phyloP scores from a whole-genome alignment of 768 basidiomycete genomes.

The Obba rivulosa region DNA sequence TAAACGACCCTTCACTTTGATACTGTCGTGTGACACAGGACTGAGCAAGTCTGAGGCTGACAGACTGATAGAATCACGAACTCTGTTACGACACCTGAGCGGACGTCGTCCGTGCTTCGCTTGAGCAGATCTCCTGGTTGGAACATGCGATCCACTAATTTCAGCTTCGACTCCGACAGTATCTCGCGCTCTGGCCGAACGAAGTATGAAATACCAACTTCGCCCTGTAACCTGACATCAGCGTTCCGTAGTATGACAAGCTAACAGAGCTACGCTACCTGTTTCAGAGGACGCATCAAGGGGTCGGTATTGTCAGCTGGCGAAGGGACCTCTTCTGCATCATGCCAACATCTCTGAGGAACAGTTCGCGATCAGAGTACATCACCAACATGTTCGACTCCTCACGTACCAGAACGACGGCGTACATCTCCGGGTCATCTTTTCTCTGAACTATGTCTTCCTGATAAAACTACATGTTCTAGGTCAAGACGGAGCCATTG shows the following conservation, averaged over 20 bases:
- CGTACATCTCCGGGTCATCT: slow-evolving; percentile 37
- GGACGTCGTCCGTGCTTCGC: slow-evolving; percentile 65
- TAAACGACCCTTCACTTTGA: slow-evolving; percentile 59
- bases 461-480: slow-evolving; percentile 31
- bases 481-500: not conserved
- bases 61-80: slow-evolving; percentile 5
- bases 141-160: slow-evolving; percentile 71
- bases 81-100: slow-evolving; percentile 67
- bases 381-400: not conserved
- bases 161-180: slow-evolving; percentile 60
- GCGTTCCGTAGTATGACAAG: not conserved
- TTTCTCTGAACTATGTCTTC: slow-evolving; percentile 34
- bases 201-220: slow-evolving; percentile 77
- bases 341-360: slow-evolving; percentile 83
- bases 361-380: slow-evolving; percentile 1
- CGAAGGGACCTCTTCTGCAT: slow-evolving; percentile 64
- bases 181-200: slow-evolving; percentile 57
- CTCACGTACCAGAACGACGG: slow-evolving; percentile 58
- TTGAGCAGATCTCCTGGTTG: slow-evolving; percentile 82
- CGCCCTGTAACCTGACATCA: slow-evolving; percentile 38
- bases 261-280: slow-evolving; percentile 4
- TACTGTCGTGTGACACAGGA: slow-evolving; percentile 19
- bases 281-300: slow-evolving; percentile 65
- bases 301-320: slow-evolving; percentile 51
- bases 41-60: not conserved